Base-by-base conservation (phyloP, 441 rosid genomes). In the Cnidoscolus chayamansa region DNA sequence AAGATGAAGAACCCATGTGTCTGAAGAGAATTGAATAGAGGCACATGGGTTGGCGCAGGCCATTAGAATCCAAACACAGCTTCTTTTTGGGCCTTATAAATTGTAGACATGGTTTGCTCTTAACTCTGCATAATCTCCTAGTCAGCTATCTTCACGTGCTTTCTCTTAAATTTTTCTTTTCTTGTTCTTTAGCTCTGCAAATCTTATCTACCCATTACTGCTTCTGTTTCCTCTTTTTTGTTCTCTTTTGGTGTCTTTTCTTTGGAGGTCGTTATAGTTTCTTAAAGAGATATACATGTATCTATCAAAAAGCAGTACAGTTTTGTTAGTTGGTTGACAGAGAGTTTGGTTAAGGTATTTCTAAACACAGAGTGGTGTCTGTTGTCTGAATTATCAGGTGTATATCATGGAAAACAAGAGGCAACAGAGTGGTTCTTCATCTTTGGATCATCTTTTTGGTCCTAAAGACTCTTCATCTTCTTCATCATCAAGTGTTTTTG, bases 381-480 rank as follows among this genome's bases (percentile, higher is more conserved):
- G 7, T 9, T 10, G 10, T 47, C 19, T 50, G 10, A 19, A 17
- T n/a, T 10, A 30, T 30, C 17, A 37, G 10, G 0, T 16, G 8
- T 40, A 7, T 16, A 12, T 17, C 50, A 88, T 88, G 92, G 92
- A 85, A 50, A 82, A 80, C 80, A 85, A 76, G 73, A 81, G 63
- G 67, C 83, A 76, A 63, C 73, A 25, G 2, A n/a, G 25, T 31
- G 78, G 84, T 57, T 70, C 74, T 50, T 74, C 83, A 32, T 82
- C 87, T 57, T 76, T 86, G 50, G 93, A 84, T 82, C 85, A 85
- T 68, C 83, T 89, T 13, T 84, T 89, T 63, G 87, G 90, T 67
- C 88, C 87, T 31, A 87, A 79, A 76, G 83, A 87, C 53, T 74
- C 88, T 10, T 76, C 84, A 50, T 63, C 85, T 6, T 68, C 83